Base-by-base conservation (phyloP, 2,329 filamentous ascomycete species). In the Triangularia verruculosa region DNA sequence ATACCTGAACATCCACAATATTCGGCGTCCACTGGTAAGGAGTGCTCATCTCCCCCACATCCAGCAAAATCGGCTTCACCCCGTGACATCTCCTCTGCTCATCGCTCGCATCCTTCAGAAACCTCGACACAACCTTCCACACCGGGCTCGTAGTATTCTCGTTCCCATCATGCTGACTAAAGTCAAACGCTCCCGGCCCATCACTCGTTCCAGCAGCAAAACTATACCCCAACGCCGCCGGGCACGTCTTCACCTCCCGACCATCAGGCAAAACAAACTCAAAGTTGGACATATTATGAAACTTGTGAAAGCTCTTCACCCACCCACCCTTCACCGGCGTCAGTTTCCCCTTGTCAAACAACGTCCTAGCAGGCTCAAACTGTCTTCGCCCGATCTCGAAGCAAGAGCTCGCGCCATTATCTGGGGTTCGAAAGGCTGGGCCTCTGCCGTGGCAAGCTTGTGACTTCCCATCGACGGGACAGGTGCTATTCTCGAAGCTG, bases 181-280 rank as follows among this genome's bases (percentile, higher is more conserved):
- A 97, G 76, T 98, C 94, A 71, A 97, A 96, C 0, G 87, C 88
- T 0, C 94, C 94, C 0, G 94, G 93, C 5, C 94, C 92, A 74
- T 98, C 94, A 0, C 92, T 91, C 0, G 94, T 98, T 11, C 94
- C 94, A 0, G 91, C 94, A 0, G 94, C 94, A 73, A 98, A 98
- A 0, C 91, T 93, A 74, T 95, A 96, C 5, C 94, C 94, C 64
- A 98, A 79, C 0, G 93, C 92, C 0, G 93, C 93, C 3, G 93
- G 89, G 70, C 94, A 98, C 0, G 93, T 96, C 57, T 78, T 81
- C 6, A 88, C 90, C 28, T 78, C 78, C 2, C 86, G 86, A 54
- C 91, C 90, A 69, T 96, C 92, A 0, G 88, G 83, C 1, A 93
- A 86, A 2, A 79, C 75, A 72, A 97, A 96, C 0, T 82, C 83